A percentile compares a stretch with the other conserved stretches of the same genome.
Evolutionary conservation across 2,329 filamentous ascomycete genomes (phyloP).

Genomic region (Lachnellula subtilissima): DNA sequence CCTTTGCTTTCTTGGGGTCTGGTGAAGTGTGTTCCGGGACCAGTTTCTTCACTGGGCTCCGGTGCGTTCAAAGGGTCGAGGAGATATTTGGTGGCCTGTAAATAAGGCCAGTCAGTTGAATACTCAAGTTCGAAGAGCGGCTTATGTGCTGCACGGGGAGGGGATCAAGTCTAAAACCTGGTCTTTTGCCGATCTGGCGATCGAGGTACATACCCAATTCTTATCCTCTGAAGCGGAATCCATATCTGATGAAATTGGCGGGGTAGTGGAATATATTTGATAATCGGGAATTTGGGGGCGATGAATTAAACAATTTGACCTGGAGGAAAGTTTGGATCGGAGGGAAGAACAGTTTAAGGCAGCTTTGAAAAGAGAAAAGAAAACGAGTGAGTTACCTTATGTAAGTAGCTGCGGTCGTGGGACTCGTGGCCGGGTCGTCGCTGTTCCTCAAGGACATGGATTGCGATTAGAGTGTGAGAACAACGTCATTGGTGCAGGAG

Average conservation of each 20-base stretch:
- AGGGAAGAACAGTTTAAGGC: not conserved
- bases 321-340: not conserved
- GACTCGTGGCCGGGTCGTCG: not conserved
- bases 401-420: not conserved
- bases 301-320: not conserved
- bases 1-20: slow-evolving; percentile 34
- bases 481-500: not conserved
- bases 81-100: slow-evolving; percentile 60
- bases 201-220: slow-evolving; percentile 40
- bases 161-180: slow-evolving; percentile 10
- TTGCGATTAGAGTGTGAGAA: not conserved
- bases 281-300: not conserved
- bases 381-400: not conserved
- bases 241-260: slow-evolving; percentile 10
- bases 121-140: not conserved
- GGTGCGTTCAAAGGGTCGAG: slow-evolving; percentile 65
- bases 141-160: slow-evolving; percentile 1
- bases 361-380: not conserved
- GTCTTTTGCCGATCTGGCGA: not conserved
- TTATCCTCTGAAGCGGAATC: slow-evolving; percentile 38
- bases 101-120: slow-evolving; percentile 5
- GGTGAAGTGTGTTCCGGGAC: slow-evolving; percentile 49
- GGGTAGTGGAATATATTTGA: not conserved
- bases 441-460: not conserved
- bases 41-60: slow-evolving; percentile 63